Percentiles rank a stretch among this genome's conserved stretches.
Conservation (phyloP, 1,284 basidiomycete species). For the Ganoderma multipileum region DNA sequence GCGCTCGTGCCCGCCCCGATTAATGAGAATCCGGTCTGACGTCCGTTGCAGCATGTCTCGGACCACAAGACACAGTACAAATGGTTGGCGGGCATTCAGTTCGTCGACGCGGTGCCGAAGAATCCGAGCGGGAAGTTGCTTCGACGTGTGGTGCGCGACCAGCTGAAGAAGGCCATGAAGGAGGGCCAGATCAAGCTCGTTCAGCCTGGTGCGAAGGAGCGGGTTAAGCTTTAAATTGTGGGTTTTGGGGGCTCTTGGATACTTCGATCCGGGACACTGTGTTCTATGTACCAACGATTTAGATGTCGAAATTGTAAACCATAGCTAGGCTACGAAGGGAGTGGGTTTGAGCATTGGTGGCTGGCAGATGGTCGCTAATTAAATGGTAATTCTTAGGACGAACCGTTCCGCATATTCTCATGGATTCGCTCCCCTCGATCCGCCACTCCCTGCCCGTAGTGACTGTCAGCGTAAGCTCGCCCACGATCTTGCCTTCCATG, state of each 20-base stretch:
- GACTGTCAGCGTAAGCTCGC: too few relatives aligned
- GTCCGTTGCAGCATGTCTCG: conserved; percentile 37
- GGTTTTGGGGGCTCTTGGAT: not conserved
- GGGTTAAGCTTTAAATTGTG: conserved; percentile 25
- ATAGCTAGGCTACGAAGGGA: not conserved
- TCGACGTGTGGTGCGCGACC: conserved; percentile 31
- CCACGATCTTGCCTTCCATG: too few relatives aligned
- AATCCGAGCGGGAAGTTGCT: conserved; percentile 38
- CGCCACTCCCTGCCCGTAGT: too few relatives aligned
- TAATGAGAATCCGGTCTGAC: not conserved
- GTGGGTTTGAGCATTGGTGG: too few relatives aligned
- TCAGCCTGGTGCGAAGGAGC: conserved; percentile 22
- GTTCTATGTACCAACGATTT: not conserved
- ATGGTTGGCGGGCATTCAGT: conserved; percentile 35
- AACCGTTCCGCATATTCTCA: too few relatives aligned
- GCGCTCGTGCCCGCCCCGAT: not conserved
- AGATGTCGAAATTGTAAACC: not conserved
- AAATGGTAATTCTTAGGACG: too few relatives aligned
- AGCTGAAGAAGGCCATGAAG: conserved; percentile 28
- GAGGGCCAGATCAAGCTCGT: conserved; percentile 26
- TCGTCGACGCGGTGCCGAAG: conserved; percentile 36
- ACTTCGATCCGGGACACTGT: not conserved
- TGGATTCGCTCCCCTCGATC: too few relatives aligned
- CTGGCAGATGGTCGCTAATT: too few relatives aligned
- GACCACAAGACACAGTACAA: conserved; percentile 36